A percentile compares a stretch with the other conserved stretches of the same genome.
These are phyloP conservation scores for Candida easanensis DNA, from an alignment of 805 yeast genomes.

Conservation along the genomic window DNA sequence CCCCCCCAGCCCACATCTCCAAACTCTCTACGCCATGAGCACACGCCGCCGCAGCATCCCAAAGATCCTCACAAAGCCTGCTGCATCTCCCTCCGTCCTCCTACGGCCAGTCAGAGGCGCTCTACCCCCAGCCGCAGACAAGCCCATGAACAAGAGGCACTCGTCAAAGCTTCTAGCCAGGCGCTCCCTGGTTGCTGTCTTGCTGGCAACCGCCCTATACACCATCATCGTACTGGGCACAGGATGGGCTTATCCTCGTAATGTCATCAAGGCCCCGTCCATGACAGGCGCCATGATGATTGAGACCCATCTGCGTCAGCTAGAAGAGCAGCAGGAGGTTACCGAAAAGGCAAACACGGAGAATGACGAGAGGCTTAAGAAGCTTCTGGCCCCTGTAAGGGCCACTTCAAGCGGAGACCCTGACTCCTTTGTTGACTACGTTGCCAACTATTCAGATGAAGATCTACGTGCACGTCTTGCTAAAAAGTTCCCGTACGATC, in stretches of 20 bases:
- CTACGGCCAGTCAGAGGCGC: no score
- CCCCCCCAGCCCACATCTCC: no score
- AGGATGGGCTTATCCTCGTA: neutral
- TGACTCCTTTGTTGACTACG: slow-evolving; percentile 17
- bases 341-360: neutral
- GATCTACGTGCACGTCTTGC: slow-evolving; percentile 21
- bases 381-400: slow-evolving; percentile 1
- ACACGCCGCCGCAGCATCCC: no score
- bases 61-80: no score
- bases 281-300: neutral
- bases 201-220: neutral
- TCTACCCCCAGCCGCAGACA: no score
- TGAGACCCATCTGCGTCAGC: neutral
- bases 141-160: no score
- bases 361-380: neutral
- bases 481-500: slow-evolving; percentile 16
- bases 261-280: neutral
- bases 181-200: no score
- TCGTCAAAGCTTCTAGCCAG: no score
- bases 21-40: no score
- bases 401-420: neutral
- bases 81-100: no score
- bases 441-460: slow-evolving; percentile 8
- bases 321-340: neutral
- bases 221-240: neutral